Evolutionary conservation across 768 basidiomycete species (phyloP).

Genomic region (Holtermannia corniformis): DNA sequence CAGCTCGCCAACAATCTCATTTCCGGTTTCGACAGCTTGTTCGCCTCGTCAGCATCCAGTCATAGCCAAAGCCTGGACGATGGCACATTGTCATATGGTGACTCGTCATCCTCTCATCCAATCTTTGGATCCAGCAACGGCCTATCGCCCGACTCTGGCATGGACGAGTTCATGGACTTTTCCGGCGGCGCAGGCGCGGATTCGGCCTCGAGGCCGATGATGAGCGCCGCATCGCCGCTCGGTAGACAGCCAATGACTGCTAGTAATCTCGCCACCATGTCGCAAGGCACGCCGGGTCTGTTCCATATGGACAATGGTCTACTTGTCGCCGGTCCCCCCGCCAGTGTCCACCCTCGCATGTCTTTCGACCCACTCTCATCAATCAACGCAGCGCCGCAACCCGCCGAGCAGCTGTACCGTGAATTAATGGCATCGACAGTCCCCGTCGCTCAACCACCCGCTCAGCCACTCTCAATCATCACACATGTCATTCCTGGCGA

Average conservation of each 20-base stretch:
- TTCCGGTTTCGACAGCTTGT: slow-evolving; percentile 20
- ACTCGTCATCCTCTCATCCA: slow-evolving; percentile 9
- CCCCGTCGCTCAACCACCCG: slow-evolving; percentile 14
- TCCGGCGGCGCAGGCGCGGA: slow-evolving; percentile 15
- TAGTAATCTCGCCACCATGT: background rate
- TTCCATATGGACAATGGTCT: background rate
- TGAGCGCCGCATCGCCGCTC: background rate
- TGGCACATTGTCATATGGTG: slow-evolving; percentile 17
- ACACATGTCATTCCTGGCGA: slow-evolving; percentile 45
- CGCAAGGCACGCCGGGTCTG: background rate
- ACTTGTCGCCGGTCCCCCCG: background rate
- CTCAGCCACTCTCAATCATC: slow-evolving; percentile 47
- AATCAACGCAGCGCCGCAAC: background rate
- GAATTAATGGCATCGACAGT: slow-evolving; percentile 1
- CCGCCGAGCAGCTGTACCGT: slow-evolving; percentile 4
- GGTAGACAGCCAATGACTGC: background rate
- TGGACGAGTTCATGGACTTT: slow-evolving; percentile 31
- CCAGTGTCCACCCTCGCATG: background rate
- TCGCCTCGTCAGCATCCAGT: slow-evolving; percentile 10
- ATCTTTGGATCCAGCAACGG: slow-evolving; percentile 23
- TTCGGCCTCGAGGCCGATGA: background rate
- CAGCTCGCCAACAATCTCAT: slow-evolving; percentile 20
- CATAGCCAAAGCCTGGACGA: slow-evolving; percentile 18
- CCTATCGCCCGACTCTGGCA: slow-evolving; percentile 21
- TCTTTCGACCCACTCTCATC: background rate